Base-by-base conservation (phyloP, 495 filamentous ascomycete species). In the Penicillium verhagenii region DNA sequence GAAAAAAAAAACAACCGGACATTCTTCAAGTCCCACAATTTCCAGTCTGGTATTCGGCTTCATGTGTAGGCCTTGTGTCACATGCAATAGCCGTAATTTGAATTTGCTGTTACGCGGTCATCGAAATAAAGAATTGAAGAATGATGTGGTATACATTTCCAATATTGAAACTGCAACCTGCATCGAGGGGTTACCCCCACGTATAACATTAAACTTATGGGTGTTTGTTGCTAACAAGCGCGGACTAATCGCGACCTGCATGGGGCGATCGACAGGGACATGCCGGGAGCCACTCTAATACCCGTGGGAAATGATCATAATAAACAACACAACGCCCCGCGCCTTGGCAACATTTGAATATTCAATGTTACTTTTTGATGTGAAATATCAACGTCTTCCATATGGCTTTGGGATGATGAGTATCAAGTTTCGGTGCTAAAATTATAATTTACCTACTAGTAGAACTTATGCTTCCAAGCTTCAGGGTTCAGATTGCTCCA, bases 261-360 rank as follows among this genome's bases (percentile, higher is more conserved):
- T 53, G 35, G 43, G 59, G 52, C 53, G 62, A 65, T 63, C 62
- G 59, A 55, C 62, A 65, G 62, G 62, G 56, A 65, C 59, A 57
- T 58, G 56, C 46, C 53, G 42, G 18, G 33, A n/a, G 38, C 38
- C 14, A 45, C 23, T 14, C 26, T 24, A 45, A 45, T 44, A 18
- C 14, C 33, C 33, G 33, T 35, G 33, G 33, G 16, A 35, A 16
- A 45, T 19, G 23, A 52, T 39, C 39, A 60, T 52, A 52, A 56
- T 57, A 59, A 56, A 59, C 48, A 55, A 45, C 25, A 2, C 43
- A 28, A 46, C n/a, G 43, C 38, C 18, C 38, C 18, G 38, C 42
- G 42, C 23, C 42, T 45, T 45, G 42, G 42, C 42, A 45, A 14
- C 16, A n/a, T 16, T 6, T 13, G n/a, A 39, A 16, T 39, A 6